Percentiles rank a stretch among this genome's conserved stretches.
Evolutionary conservation across 345 rosid species (phyloP).

Genomic region (Anacardium occidentale): DNA sequence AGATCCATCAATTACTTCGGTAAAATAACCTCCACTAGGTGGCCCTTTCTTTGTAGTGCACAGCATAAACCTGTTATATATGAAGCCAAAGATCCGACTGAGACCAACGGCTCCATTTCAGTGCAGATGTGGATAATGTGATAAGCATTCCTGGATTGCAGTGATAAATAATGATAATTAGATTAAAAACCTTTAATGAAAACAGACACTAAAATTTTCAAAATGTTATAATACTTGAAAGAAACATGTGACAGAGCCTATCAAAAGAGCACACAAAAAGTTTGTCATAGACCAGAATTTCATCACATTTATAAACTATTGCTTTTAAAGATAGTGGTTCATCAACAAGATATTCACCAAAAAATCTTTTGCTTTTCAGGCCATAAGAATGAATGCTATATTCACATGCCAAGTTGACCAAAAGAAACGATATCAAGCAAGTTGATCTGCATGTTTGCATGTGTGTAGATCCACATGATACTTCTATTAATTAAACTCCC

Average conservation of each 20-base stretch:
- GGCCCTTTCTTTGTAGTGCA: slow-evolving; percentile 68
- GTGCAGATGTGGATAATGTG: slow-evolving; percentile 81
- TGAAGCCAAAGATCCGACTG: slow-evolving; percentile 67
- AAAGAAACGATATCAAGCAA: not conserved
- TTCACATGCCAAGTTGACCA: not conserved
- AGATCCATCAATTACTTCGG: slow-evolving; percentile 56
- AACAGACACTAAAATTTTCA: not conserved
- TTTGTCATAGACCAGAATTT: not conserved
- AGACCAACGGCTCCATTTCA: slow-evolving; percentile 77
- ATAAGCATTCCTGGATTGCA: slow-evolving; percentile 54
- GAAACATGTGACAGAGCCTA: not conserved
- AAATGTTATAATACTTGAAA: not conserved
- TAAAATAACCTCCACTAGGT: slow-evolving; percentile 77
- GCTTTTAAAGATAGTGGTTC: not conserved
- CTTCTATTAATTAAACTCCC: no score
- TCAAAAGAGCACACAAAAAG: slow-evolving; percentile 4
- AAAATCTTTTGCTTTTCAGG: not conserved
- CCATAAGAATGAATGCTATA: no score
- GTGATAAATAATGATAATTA: slow-evolving; percentile 12
- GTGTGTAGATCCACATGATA: not conserved
- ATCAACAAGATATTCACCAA: no score
- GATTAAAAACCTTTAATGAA: not conserved
- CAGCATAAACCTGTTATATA: slow-evolving; percentile 59
- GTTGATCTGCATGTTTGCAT: not conserved
- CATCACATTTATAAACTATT: not conserved